Evolutionary conservation across 768 basidiomycete genomes (phyloP), one percentile per base, ranked within the genome.

Genomic region (Pleurotus salmoneostramineus): DNA sequence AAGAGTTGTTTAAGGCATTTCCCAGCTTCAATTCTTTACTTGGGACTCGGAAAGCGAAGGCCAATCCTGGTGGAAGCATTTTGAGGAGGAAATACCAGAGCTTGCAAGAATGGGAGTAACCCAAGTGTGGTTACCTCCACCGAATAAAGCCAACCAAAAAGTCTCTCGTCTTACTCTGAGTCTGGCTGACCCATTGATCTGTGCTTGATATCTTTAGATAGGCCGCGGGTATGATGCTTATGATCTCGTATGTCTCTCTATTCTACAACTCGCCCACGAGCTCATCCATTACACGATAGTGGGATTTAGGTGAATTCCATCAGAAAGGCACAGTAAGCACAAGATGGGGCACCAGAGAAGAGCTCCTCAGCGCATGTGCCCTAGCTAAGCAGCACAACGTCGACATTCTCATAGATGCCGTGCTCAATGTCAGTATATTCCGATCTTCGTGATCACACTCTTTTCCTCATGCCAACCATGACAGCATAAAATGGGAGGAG

Each of bases 171-270:
- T 6, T 36, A 17, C 12, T 27, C 45, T 17, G 27, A 7, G n/a
- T 32, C 6, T 31, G 2, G n/a, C 17, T 34, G 7, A 5, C 50
- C 62, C 21, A 37, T 27, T 27, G 21, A 27, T 27, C 21, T 27
- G 21, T 27, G 21, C 21, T 3, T n/a, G 14, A 31, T 21, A 56
- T 55, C 35, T 48, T 35, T 61, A 92, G 91, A 68, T 72, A 60
- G 89, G 89, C 15, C 79, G 87, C 63, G 91, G 91, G 31, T 93
- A 93, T 63, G 91, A 93, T 68, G 91, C 89, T 1, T 93, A 93
- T 69, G 92, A 93, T 66, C 66, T 93, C 72, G 91, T 92, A 71
- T 56, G 75, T 67, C 35, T 17, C 55, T 6, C 17, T 32, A 50
- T 50, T 12, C 36, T 49, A 11, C 47, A 33, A 27, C 12, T 36